phyloP scores from a whole-genome alignment of 371 early-diverging fungal species.

The Apophysomyces ossiformis region DNA sequence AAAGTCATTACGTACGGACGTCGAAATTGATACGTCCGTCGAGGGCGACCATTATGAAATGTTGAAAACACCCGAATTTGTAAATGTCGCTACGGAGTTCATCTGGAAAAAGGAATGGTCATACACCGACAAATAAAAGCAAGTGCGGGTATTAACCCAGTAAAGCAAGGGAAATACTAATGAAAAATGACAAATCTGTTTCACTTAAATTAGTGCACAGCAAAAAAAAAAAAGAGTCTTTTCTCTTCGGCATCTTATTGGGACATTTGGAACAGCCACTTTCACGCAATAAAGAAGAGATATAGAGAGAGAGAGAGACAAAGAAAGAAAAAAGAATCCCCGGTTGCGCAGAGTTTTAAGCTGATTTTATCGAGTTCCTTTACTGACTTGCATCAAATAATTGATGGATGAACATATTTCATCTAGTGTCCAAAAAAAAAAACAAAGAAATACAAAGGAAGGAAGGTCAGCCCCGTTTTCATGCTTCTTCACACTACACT shows the following conservation, averaged over 20 bases:
- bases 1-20: conserved; percentile 23
- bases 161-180: not conserved
- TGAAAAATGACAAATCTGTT: too few relatives aligned
- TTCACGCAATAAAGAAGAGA: too few relatives aligned
- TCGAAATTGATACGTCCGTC: conserved; percentile 48
- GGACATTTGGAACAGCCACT: too few relatives aligned
- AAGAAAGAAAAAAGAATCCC: too few relatives aligned
- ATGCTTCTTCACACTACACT: too few relatives aligned
- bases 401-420: conserved; percentile 50
- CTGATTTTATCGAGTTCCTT: conserved; percentile 26
- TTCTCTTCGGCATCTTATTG: too few relatives aligned
- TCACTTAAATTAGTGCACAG: too few relatives aligned
- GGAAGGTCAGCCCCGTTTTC: too few relatives aligned
- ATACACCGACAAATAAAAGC: not conserved
- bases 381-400: conserved; percentile 50
- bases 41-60: conserved; percentile 66
- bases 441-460: not conserved
- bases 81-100: conserved; percentile 38
- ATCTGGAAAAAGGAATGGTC: conserved; percentile 21
- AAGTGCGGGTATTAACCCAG: not conserved
- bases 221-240: too few relatives aligned
- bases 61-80: conserved; percentile 54
- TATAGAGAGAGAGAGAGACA: too few relatives aligned
- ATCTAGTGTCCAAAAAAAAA: conserved; percentile 28
- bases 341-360: not conserved